phyloP scores from a whole-genome alignment of 2,329 filamentous ascomycete species.

The Aphanocladium album region DNA sequence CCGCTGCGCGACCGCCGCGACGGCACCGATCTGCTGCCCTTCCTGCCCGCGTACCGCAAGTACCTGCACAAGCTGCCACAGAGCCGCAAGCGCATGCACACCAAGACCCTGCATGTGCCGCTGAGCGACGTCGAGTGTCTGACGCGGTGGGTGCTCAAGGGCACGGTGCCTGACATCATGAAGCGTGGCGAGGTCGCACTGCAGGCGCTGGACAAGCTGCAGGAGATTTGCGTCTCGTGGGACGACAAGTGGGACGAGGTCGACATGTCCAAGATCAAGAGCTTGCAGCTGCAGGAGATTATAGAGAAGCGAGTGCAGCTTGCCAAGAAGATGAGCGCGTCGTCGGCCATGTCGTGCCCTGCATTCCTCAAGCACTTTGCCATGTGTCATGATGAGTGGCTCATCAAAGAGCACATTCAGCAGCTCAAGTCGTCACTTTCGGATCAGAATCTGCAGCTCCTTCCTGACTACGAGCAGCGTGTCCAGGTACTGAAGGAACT shows the following conservation, averaged over 20 bases:
- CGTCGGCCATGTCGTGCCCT: conserved; percentile 64
- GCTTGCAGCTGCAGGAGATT: conserved; percentile 74
- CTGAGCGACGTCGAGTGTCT: conserved; percentile 79
- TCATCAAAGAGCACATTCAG: conserved; percentile 89
- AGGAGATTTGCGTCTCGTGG: conserved; percentile 69
- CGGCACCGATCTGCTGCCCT: conserved; percentile 82
- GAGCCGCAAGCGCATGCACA: conserved; percentile 59
- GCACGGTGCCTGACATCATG: conserved; percentile 56
- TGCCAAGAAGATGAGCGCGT: conserved; percentile 56
- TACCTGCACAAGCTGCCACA: conserved; percentile 65
- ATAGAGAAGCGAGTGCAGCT: conserved; percentile 65
- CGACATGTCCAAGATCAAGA: conserved; percentile 76
- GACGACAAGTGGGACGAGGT: conserved; percentile 76
- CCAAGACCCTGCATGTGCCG: conserved; percentile 64
- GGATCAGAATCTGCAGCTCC: conserved; percentile 89
- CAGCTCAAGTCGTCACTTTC: conserved; percentile 85
- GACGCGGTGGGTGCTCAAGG: conserved; percentile 60
- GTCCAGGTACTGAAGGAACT: conserved; percentile 89
- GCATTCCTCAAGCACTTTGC: conserved; percentile 88
- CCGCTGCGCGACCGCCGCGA: conserved; percentile 64
- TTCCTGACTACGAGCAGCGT: conserved; percentile 95
- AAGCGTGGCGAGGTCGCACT: conserved; percentile 43
- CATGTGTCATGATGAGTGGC: conserved; percentile 95
- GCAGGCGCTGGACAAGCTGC: conserved; percentile 62
- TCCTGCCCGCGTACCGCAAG: conserved; percentile 64